Evolutionary conservation across 768 basidiomycete genomes (phyloP).

Genomic region (Tulasnella sp.): DNA sequence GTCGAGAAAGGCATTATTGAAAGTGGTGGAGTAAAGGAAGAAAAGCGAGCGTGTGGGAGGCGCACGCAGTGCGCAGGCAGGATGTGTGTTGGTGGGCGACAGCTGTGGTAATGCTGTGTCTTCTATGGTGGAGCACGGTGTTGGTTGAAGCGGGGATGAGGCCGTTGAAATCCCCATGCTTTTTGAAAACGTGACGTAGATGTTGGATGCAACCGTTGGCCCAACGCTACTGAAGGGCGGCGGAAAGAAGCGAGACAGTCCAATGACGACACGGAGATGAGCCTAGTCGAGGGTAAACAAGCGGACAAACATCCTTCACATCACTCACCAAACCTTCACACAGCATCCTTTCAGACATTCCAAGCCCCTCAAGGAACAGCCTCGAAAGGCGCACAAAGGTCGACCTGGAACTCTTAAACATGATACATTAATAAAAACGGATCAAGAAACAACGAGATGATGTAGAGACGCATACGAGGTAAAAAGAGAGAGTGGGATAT

Average conservation of each 20-base stretch:
- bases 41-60: neutral
- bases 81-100: neutral
- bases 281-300: neutral
- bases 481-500: neutral
- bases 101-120: neutral
- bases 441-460: no score
- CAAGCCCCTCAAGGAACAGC: no score
- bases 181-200: neutral
- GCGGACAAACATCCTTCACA: constrained; percentile 3
- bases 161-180: neutral
- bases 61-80: neutral
- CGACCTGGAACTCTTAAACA: no score
- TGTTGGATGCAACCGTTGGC: neutral
- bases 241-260: neutral
- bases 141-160: neutral
- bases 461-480: no score
- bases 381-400: no score
- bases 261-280: neutral
- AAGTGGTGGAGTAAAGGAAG: neutral
- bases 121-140: no score
- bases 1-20: neutral
- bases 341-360: neutral
- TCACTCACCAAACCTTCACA: constrained; percentile 4
- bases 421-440: no score
- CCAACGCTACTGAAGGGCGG: no score